Evolutionary conservation across 768 basidiomycete genomes (phyloP), one percentile per base, ranked within the genome.

Genomic region (Boletus subcaerulescens): DNA sequence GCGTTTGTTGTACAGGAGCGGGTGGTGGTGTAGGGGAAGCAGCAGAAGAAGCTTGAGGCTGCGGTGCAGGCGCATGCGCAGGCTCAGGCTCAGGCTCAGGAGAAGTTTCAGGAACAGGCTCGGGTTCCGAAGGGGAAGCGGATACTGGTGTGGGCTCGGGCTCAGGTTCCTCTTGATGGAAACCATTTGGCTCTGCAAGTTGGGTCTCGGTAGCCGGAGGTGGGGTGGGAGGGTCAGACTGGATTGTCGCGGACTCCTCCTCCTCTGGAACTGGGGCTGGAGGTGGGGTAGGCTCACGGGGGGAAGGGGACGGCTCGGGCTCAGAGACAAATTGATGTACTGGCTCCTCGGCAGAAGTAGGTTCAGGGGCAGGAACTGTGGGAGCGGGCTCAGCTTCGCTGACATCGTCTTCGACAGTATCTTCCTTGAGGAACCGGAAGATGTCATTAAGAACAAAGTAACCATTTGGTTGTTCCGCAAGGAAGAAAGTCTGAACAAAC

Each of bases 391-490:
- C 72, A 35, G 79, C 59, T 50, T 80, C 85, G 57, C 71, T 75
- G 67, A 69, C 80, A 44, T 89, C 90, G 52, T 91, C 93, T 60
- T 93, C 93, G 50, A 91, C 86, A 9, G 83, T 76, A 68, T 98
- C 94, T 76, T 98, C 97, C 78, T 97, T 98, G 60, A 99, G 79
- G 81, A 97, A 98, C 56, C 97, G 90, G 86, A 98, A 99, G 77
- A 98, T 98, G 77, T 99, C 97, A 75, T 99, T 99, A 74, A 99
- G 86, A 60, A 99, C 97, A 70, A 96, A 99, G 78, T 98, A 99
- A 41, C 97, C 97, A 63, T 96, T 97, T 14, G 93, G 93, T 75
- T 99, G 97, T 73, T 98, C 94, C 38, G 97, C 97, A 51, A 99
- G 87, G 89, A 99, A 98, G 77, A 99, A 98, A 8, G 96, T 98